Evolutionary conservation across 148 eudicot genomes (phyloP).

Genomic region (Camellia japonica): DNA sequence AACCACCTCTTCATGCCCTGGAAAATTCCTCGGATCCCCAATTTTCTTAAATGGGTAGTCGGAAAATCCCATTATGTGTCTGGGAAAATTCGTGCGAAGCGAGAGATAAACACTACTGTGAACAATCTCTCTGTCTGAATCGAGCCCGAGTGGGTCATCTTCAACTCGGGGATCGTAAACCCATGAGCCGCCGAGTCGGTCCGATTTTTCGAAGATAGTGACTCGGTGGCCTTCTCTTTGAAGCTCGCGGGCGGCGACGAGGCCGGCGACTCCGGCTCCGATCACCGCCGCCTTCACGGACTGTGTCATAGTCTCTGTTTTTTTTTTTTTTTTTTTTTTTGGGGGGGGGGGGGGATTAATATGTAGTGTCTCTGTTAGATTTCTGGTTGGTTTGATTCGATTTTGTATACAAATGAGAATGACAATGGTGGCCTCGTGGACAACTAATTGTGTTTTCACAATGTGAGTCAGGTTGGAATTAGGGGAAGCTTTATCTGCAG

Average conservation of each 20-base stretch:
- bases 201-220: constrained; percentile 29
- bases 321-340: no score
- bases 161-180: constrained; percentile 38
- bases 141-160: constrained; percentile 26
- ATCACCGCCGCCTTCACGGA: constrained; percentile 42
- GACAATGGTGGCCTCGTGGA: no score
- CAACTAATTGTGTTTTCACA: no score
- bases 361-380: no score
- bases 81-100: constrained; percentile 37
- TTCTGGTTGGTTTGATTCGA: no score
- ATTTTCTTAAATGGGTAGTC: constrained; percentile 29
- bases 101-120: constrained; percentile 34
- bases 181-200: constrained; percentile 39
- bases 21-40: constrained; percentile 31
- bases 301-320: constrained; percentile 12
- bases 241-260: constrained; percentile 36
- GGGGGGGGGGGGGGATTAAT: no score
- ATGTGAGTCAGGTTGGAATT: no score
- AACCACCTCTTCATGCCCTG: constrained; percentile 45
- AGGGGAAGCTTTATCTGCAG: no score
- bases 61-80: constrained; percentile 38
- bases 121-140: constrained; percentile 26
- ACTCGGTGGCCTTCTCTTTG: constrained; percentile 34
- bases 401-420: no score
- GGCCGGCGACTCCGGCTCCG: constrained; percentile 39